These are phyloP conservation scores for Chaetomiaceae sp. DNA, from an alignment of 2,329 filamentous ascomycete species.

Conservation along the genomic window DNA sequence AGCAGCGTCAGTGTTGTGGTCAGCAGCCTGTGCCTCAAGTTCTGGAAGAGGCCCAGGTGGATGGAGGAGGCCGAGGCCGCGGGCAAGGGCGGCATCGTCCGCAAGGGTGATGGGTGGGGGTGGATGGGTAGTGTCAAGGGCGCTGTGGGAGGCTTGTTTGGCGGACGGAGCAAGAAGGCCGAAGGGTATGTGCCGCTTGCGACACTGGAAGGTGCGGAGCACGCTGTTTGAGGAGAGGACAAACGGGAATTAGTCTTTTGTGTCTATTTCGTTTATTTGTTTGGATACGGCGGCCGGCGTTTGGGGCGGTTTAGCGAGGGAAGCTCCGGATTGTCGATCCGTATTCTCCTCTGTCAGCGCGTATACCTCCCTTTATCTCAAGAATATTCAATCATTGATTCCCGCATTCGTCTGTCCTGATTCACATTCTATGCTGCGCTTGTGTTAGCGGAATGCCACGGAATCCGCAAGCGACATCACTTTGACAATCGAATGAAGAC, in stretches of 20 bases:
- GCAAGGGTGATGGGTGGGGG: conserved; percentile 38
- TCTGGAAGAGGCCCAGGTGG: conserved; percentile 80
- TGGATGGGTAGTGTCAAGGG: conserved; percentile 35
- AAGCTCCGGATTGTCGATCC: background rate
- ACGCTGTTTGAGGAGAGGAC: conserved; percentile 11
- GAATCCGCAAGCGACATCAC: no score
- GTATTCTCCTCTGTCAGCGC: no score
- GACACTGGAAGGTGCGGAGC: conserved; percentile 38
- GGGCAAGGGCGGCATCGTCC: conserved; percentile 48
- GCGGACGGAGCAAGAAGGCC: conserved; percentile 35
- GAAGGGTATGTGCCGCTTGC: conserved; percentile 56
- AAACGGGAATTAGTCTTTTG: background rate
- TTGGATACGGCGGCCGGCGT: background rate
- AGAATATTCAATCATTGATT: no score
- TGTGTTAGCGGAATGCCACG: no score
- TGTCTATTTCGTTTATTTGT: background rate
- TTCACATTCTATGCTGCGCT: no score
- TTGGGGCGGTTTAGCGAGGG: background rate
- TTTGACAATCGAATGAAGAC: no score
- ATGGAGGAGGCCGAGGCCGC: conserved; percentile 64
- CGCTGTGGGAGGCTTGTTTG: conserved; percentile 29
- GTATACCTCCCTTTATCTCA: conserved; percentile 1
- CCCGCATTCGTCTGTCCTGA: no score
- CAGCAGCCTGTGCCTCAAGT: conserved; percentile 75
- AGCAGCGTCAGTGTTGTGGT: conserved; percentile 86